A percentile compares a stretch with the other conserved stretches of the same genome.
Conservation (phyloP, 225 moss, liverwort and hornwort species). For the Sphagnum tenellum region DNA sequence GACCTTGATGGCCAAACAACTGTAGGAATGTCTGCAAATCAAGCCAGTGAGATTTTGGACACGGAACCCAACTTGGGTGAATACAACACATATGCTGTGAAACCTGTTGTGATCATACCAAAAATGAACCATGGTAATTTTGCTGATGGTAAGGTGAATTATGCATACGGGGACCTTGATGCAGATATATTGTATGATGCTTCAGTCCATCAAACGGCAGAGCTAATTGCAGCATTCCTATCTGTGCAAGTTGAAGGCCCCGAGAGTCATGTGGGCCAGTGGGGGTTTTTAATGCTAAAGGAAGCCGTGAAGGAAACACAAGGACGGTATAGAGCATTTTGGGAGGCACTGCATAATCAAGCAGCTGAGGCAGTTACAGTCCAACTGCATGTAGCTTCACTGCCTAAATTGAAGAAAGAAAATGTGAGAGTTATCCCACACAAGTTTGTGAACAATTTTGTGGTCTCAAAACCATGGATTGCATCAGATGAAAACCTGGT, state of each 20-base stretch:
- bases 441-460: slow-evolving; percentile 39
- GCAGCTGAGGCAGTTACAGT: slow-evolving; percentile 16
- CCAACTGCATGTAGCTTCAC: slow-evolving; percentile 36
- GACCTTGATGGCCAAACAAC: slow-evolving; percentile 44
- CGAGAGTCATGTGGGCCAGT: neutral
- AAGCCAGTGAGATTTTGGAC: slow-evolving; percentile 24
- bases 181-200: slow-evolving; percentile 16
- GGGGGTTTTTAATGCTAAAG: slow-evolving; percentile 18
- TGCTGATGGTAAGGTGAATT: slow-evolving; percentile 21
- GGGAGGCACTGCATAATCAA: slow-evolving; percentile 33
- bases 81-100: slow-evolving; percentile 31
- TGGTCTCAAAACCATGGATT: slow-evolving; percentile 47
- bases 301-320: slow-evolving; percentile 30
- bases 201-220: slow-evolving; percentile 18
- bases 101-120: slow-evolving; percentile 55
- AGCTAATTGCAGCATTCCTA: slow-evolving; percentile 41
- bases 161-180: slow-evolving; percentile 24
- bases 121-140: slow-evolving; percentile 66
- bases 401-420: slow-evolving; percentile 9
- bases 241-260: slow-evolving; percentile 26
- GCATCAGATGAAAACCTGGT: slow-evolving; percentile 18
- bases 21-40: slow-evolving; percentile 12
- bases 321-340: slow-evolving; percentile 20
- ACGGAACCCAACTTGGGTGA: slow-evolving; percentile 23
- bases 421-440: slow-evolving; percentile 32